Base-by-base conservation (phyloP, 495 filamentous ascomycete genomes). In the Schizothecium vesticola region DNA sequence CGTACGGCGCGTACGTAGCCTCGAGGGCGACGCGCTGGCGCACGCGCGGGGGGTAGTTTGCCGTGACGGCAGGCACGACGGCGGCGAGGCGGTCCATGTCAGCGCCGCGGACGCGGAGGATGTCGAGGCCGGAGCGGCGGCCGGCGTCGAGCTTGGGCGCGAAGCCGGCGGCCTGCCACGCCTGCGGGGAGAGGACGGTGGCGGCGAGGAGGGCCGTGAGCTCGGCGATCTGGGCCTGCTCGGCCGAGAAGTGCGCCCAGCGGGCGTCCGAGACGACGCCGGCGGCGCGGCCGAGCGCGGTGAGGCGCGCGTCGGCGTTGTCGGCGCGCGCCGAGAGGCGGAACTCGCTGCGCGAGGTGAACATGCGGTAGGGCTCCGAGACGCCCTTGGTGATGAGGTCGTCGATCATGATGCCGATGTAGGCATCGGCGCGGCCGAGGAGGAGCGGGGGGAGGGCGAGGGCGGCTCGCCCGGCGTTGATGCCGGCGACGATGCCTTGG, bases 401-500 rank as follows among this genome's bases (percentile, higher is more conserved):
- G 79, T 99, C 95, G 76, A 99, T 95, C 95, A 99, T 97, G 80
- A 99, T 89, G 63, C 95, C 95, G 76, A 99, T 97, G 76, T 97
- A 99, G 19, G 91, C 92, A 77, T 98, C 95, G 13, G 90, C 89
- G 66, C 95, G 84, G n/a, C 86, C 87, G 21, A 99, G 83, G 3
- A 84, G 85, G 68, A 97, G 79, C 0, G 87, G 84, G 5, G 78
- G 74, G 19, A 89, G 88, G 23, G 82, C 82, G 67, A 88, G 88
- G 0, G 94, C 86, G 13, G 89, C 86, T 22, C 96, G 84, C 1
- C 96, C 96, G 8, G 95, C 95, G 74, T 98, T 98, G 70, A 91
- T 92, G 43, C 95, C 95, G 0, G 95, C 96, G 21, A 99, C 81
- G 73, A 99, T 86, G 33, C 95, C 95, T 77, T 99, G 95, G 12